Percentiles rank a stretch among this genome's conserved stretches.
Evolutionary conservation across 164 flowering plant species (phyloP).

Genomic region (Umbellularia californica): DNA sequence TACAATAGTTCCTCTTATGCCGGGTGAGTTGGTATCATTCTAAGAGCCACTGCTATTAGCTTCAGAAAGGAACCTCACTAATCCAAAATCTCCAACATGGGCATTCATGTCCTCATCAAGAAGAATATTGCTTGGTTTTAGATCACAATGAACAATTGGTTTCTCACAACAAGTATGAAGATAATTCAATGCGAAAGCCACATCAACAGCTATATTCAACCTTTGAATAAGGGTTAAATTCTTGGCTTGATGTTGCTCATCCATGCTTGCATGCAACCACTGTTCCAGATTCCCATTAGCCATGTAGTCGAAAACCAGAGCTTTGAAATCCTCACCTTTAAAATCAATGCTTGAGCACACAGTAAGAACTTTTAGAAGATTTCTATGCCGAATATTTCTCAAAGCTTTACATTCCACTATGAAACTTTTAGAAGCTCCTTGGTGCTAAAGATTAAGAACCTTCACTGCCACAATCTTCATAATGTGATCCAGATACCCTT

Average conservation of each 20-base stretch:
- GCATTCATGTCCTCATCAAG: slow-evolving; percentile 20
- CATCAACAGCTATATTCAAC: neutral
- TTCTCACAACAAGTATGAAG: slow-evolving; percentile 8
- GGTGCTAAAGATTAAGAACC: slow-evolving; percentile 2
- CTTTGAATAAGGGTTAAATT: slow-evolving; percentile 6
- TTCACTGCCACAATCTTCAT: slow-evolving; percentile 3
- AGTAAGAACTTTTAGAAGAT: neutral
- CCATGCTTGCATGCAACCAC: slow-evolving; percentile 4
- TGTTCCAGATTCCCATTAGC: slow-evolving; percentile 9
- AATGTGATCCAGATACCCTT: neutral
- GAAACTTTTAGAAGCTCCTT: neutral
- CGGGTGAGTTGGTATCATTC: neutral
- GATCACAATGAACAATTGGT: slow-evolving; percentile 15
- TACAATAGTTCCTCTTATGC: neutral
- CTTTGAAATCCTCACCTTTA: neutral
- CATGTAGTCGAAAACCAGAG: slow-evolving; percentile 9
- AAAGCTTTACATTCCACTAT: neutral
- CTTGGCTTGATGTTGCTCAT: neutral
- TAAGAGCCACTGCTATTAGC: neutral
- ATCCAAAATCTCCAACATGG: slow-evolving; percentile 4
- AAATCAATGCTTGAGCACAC: neutral
- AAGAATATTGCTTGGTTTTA: slow-evolving; percentile 3
- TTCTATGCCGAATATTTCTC: neutral
- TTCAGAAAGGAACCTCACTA: neutral
- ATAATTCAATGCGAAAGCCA: slow-evolving; percentile 1